Percentiles rank a stretch among this genome's conserved stretches.
phyloP scores from a whole-genome alignment of 176 grass and related monocot genomes.

The Hordeum marinum region DNA sequence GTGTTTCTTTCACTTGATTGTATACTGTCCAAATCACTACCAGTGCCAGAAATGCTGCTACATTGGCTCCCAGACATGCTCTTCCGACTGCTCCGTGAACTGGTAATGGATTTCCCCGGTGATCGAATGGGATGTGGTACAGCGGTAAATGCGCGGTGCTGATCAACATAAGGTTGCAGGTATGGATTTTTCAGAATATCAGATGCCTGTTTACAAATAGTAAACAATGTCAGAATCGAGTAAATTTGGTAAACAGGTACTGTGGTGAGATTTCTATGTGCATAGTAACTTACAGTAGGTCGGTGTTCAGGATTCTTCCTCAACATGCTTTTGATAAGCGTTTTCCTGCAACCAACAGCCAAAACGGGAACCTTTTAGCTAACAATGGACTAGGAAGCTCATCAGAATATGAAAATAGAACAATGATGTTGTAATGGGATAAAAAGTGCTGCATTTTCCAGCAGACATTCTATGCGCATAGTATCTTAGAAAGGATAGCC shows the following conservation, averaged over 20 bases:
- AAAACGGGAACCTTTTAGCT: conserved; percentile 15
- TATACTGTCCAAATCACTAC: conserved; percentile 80
- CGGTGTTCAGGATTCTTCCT: conserved; percentile 97
- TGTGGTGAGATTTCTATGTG: conserved; percentile 3
- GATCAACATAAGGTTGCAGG: conserved; percentile 68
- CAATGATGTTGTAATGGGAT: not conserved
- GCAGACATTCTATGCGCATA: too few species aligned
- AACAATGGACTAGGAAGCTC: not conserved
- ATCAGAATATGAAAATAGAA: not conserved
- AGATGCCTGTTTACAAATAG: conserved; percentile 64
- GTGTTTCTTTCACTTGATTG: conserved; percentile 62
- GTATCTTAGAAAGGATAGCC: not conserved
- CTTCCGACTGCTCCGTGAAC: conserved; percentile 45
- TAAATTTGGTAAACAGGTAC: conserved; percentile 1
- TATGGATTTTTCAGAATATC: conserved; percentile 82
- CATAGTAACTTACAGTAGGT: conserved; percentile 75
- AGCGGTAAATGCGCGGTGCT: conserved; percentile 49
- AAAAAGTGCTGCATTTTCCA: not conserved
- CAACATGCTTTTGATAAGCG: conserved; percentile 91
- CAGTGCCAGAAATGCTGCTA: conserved; percentile 77
- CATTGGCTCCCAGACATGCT: conserved; percentile 86
- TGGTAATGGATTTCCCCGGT: conserved; percentile 44
- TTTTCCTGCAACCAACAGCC: conserved; percentile 66
- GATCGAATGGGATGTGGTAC: conserved; percentile 33
- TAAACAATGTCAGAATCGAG: conserved; percentile 28